Evolutionary conservation across 345 rosid species (phyloP), one percentile per base, ranked within the genome.

Genomic region (Turritis glabra): DNA sequence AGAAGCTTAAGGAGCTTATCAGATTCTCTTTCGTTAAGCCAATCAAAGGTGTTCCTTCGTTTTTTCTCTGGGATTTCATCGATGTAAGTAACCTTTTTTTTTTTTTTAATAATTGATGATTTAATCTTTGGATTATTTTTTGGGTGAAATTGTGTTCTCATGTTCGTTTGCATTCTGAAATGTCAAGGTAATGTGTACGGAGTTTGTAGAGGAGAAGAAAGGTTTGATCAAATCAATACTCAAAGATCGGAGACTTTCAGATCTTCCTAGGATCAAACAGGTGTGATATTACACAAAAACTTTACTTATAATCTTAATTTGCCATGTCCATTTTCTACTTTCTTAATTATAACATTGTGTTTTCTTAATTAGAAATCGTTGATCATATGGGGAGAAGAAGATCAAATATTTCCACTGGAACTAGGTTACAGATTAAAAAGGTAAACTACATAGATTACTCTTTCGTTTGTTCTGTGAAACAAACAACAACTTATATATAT

Each of bases 171-270:
- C 1, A 0, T 54, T 2, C 26, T 47, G 17, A 11, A n/a, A 25
- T 13, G 32, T 71, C 51, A 78, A 94, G 97, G 95, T 84, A 2
- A 88, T 94, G 98, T 91, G 95, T 54, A 79, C 85, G 4, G 95
- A 91, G 46, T 80, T 80, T 71, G 82, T 82, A 8, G 71, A 85
- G 63, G 93, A 94, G 85, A 89, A 85, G 84, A 85, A 71, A 77
- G 96, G 91, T 29, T 59, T 94, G 84, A 70, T 94, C 7, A 67
- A 64, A 25, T 76, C 86, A 14, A 85, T 90, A 64, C 88, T 83
- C 17, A 85, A 71, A 65, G 82, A 72, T 38, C 73, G 98, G 2
- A 81, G 86, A 68, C 69, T 88, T 14, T 85, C 88, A 0, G 69
- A 86, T 62, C 88, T 93, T 82, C 90, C 93, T 0, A 80, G 64